Evolutionary conservation across 2,329 filamentous ascomycete genomes (phyloP).

Genomic region (Lachnellula suecica): DNA sequence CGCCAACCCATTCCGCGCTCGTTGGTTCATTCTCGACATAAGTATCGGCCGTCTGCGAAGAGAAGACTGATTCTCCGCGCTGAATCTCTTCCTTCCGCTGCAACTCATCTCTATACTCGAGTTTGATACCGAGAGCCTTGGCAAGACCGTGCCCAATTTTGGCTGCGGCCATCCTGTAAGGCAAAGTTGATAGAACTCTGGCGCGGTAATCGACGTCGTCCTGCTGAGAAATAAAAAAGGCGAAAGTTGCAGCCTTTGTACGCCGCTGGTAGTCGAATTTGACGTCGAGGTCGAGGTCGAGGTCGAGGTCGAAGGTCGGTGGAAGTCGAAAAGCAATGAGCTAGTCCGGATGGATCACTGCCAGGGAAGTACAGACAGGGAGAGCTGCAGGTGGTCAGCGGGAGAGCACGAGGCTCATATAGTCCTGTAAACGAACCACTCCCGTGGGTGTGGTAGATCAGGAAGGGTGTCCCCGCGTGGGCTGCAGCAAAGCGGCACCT

Average conservation of each 20-base stretch:
- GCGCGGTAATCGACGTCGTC: background rate
- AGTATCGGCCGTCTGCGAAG: slow-evolving; percentile 68
- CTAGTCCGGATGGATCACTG: background rate
- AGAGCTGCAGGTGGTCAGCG: slow-evolving; percentile 4
- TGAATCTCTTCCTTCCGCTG: slow-evolving; percentile 57
- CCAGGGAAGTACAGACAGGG: slow-evolving; percentile 3
- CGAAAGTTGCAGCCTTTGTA: too few species aligned
- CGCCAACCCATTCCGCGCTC: slow-evolving; percentile 67
- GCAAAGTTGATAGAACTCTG: background rate
- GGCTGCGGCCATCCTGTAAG: slow-evolving; percentile 34
- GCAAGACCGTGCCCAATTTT: slow-evolving; percentile 73
- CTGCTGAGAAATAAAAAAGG: too few species aligned
- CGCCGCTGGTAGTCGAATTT: too few species aligned
- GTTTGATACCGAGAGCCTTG: slow-evolving; percentile 79
- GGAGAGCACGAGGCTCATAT: slow-evolving; percentile 19
- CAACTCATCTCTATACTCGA: slow-evolving; percentile 64
- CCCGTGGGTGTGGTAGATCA: slow-evolving; percentile 15
- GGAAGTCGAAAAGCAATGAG: background rate
- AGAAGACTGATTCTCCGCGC: slow-evolving; percentile 78
- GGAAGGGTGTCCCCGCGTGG: background rate
- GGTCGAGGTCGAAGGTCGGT: too few species aligned
- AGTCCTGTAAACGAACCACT: slow-evolving; percentile 11
- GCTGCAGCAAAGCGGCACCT: background rate
- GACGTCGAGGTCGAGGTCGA: too few species aligned
- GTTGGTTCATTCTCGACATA: slow-evolving; percentile 85